phyloP scores from a whole-genome alignment of 805 yeast genomes.

The Hanseniaspora jakobsenii region DNA sequence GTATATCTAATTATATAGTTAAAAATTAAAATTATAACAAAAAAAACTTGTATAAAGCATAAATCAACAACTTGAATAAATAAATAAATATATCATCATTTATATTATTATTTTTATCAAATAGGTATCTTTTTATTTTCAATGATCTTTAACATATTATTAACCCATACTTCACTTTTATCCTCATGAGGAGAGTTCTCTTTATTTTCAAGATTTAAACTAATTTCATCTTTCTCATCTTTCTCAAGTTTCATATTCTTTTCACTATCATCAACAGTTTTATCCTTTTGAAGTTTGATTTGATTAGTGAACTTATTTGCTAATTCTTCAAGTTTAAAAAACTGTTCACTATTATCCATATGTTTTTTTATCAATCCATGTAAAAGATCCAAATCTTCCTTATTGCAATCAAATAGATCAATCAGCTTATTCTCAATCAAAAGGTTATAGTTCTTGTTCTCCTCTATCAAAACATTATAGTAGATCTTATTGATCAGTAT shows the following conservation, averaged over 20 bases:
- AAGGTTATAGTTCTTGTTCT: constrained; percentile 2
- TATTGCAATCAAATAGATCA: constrained; percentile 2
- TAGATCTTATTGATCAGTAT: background rate
- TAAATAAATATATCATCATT: too few relatives aligned
- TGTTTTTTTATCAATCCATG: background rate
- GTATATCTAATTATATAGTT: too few relatives aligned
- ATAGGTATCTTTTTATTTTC: too few relatives aligned
- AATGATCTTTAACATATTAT: too few relatives aligned
- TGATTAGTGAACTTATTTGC: background rate
- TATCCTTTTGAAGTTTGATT: background rate
- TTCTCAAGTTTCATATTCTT: background rate
- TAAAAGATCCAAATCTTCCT: background rate
- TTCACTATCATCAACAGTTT: background rate
- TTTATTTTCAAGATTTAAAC: too few relatives aligned
- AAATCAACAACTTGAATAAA: too few relatives aligned
- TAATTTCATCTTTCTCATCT: too few relatives aligned
- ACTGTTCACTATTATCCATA: background rate
- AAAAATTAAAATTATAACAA: too few relatives aligned
- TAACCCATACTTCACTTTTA: too few relatives aligned
- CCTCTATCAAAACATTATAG: background rate
- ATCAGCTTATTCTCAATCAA: constrained; percentile 3
- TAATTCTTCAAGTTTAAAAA: background rate
- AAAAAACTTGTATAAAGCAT: too few relatives aligned
- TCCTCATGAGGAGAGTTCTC: too few relatives aligned
- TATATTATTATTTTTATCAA: too few relatives aligned